Base-by-base conservation (phyloP, 345 rosid genomes). In the Lepidium didymum region DNA sequence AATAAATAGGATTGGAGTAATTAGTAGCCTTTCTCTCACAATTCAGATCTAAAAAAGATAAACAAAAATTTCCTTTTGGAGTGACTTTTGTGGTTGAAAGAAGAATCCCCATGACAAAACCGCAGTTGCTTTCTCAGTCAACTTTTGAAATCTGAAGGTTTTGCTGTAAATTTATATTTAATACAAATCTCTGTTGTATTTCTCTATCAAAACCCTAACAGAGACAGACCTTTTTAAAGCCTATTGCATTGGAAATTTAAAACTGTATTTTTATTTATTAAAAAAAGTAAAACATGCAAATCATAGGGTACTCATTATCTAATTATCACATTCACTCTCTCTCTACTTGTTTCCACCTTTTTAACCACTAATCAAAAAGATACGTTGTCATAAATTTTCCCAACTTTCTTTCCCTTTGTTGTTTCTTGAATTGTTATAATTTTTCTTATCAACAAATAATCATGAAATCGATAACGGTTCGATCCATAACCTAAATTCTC, bases 241-340 rank as follows among this genome's bases (percentile, higher is more conserved):
- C 61, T 40, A 45, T 45, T 55, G 60, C 69, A 68, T 75, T 45
- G 69, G 70, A 56, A 68, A 38, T 55, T 23, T 68, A 53, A 61
- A 69, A 51, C 4, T n/a, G 10, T 21, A 45, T 54, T 55, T 52
- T 27, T 64, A 40, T 58, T 15, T 59, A 41, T 33, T 61, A 18
- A 36, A 74, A 74, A 67, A 43, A 19, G 16, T 59, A 55, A 27
- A 72, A 74, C 89, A 82, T 73, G 81, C 94, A 81, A 87, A 94
- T 94, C 95, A 89, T 89, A 77, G 81, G 75, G 79, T 85, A 87
- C 96, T 94, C 95, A 94, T 94, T 83, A 85, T 80, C 81, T 86
- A 88, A 86, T 85, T 84, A 84, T 82, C 73, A 58, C 68, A 37
- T 16, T 59, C 67, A 29, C 63, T 10, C 52, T 76, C 55, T 64